Conservation (phyloP, 805 yeast genomes). For the Cyberlindnera maritima region DNA sequence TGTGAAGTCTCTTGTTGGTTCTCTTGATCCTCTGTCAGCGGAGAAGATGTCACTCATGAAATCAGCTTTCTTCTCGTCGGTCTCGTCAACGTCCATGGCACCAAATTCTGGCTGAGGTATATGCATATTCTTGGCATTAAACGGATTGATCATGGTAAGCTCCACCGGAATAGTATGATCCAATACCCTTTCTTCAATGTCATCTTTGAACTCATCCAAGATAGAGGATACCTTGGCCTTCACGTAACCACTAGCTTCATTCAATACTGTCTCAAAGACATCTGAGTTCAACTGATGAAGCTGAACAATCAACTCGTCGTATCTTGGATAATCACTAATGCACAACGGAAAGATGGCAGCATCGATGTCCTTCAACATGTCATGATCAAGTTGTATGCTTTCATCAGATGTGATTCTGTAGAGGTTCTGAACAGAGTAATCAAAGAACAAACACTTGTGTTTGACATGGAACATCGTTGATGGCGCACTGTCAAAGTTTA, state of each 20-base stretch:
- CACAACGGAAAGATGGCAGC: conserved; percentile 24
- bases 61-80: conserved; percentile 11
- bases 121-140: conserved; percentile 1
- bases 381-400: conserved; percentile 12
- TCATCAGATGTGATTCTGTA: conserved; percentile 19
- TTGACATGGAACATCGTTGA: conserved; percentile 28
- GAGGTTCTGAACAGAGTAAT: conserved; percentile 20
- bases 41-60: conserved; percentile 24
- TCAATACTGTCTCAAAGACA: conserved; percentile 7
- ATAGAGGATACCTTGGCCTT: conserved; percentile 24
- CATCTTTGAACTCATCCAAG: conserved; percentile 25
- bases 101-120: background rate
- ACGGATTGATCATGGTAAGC: conserved; percentile 31
- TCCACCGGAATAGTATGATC: conserved; percentile 24
- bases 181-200: conserved; percentile 7
- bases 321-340: conserved; percentile 26
- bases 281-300: conserved; percentile 13
- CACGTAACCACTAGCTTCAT: conserved; percentile 17
- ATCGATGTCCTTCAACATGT: conserved; percentile 10
- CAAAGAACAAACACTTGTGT: conserved; percentile 20
- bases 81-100: conserved; percentile 14
- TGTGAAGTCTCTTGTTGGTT: conserved; percentile 5
- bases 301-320: conserved; percentile 23
- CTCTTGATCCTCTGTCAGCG: conserved; percentile 5
- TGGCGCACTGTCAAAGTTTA: conserved; percentile 25